phyloP scores from a whole-genome alignment of 345 rosid species.

The Populus simonii region DNA sequence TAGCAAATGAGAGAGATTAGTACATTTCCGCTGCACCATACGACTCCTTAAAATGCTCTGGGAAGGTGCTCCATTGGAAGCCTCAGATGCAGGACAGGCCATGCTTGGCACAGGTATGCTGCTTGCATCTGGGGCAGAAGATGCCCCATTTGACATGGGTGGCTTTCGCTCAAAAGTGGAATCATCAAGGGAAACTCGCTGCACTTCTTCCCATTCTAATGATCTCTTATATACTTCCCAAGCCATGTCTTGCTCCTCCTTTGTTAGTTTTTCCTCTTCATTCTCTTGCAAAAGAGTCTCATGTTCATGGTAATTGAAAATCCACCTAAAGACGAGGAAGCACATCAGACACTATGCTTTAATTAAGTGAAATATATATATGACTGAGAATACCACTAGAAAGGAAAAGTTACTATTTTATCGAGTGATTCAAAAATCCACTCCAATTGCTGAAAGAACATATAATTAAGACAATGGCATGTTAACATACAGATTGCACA shows the following conservation, averaged over 20 bases:
- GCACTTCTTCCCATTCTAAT: slow-evolving; percentile 92
- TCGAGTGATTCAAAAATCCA: background rate
- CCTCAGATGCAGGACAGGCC: background rate
- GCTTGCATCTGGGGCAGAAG: slow-evolving; percentile 34
- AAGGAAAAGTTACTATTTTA: background rate
- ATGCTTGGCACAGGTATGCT: slow-evolving; percentile 14
- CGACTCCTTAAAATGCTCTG: slow-evolving; percentile 52
- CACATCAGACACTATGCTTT: background rate
- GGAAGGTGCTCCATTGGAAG: slow-evolving; percentile 9
- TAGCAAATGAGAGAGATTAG: slow-evolving; percentile 72
- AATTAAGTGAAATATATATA: background rate
- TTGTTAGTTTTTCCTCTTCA: slow-evolving; percentile 91
- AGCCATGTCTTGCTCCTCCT: slow-evolving; percentile 99
- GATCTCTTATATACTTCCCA: slow-evolving; percentile 88
- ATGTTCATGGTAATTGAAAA: slow-evolving; percentile 88
- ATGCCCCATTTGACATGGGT: slow-evolving; percentile 16
- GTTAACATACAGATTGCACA: background rate
- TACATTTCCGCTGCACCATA: slow-evolving; percentile 60
- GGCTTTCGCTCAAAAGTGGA: slow-evolving; percentile 44
- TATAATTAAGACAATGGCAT: background rate
- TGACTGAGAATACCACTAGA: background rate
- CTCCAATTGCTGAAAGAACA: background rate
- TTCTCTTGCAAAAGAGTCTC: slow-evolving; percentile 98
- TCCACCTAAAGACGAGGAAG: slow-evolving; percentile 58
- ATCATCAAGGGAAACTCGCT: slow-evolving; percentile 58